Percentiles rank a stretch among this genome's conserved stretches.
phyloP scores from a whole-genome alignment of 1,284 basidiomycete species.

The Marasmius fiardii region DNA sequence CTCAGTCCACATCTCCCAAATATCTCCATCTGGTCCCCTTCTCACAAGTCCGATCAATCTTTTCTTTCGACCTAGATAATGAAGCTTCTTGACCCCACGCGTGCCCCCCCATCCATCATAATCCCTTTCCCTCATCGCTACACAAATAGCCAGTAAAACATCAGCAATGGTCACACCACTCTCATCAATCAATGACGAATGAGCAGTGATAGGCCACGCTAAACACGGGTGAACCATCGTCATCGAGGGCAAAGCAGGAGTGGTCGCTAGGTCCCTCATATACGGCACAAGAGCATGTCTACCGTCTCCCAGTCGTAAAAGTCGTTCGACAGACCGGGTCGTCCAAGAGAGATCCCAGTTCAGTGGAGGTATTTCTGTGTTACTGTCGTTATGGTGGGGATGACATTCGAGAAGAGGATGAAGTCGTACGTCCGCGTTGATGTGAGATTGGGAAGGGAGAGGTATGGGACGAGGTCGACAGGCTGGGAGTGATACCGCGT shows the following conservation, averaged over 20 bases:
- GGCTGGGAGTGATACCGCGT: not conserved
- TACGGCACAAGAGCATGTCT: not conserved
- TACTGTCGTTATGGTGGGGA: not conserved
- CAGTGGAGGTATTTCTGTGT: not conserved
- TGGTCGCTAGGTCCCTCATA: not conserved
- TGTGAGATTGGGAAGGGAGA: not conserved
- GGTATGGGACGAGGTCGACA: not conserved
- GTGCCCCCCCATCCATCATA: not conserved
- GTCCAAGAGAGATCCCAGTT: not conserved
- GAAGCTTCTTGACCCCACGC: not conserved
- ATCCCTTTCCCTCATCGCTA: not conserved
- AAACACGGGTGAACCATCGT: not conserved
- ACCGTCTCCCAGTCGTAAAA: not conserved
- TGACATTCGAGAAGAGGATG: not conserved
- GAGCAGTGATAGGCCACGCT: not conserved
- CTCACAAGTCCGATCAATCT: not conserved
- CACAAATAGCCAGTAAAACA: not conserved
- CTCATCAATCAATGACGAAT: not conserved
- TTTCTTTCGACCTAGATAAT: not conserved
- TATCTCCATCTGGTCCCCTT: not conserved
- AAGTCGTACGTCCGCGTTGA: not conserved
- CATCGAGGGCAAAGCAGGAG: not conserved
- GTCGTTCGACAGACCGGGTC: not conserved
- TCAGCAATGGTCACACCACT: not conserved
- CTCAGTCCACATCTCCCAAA: not conserved